Base-by-base conservation (phyloP, 1,139 yeast species). In the Saccharomyces hybrid region DNA sequence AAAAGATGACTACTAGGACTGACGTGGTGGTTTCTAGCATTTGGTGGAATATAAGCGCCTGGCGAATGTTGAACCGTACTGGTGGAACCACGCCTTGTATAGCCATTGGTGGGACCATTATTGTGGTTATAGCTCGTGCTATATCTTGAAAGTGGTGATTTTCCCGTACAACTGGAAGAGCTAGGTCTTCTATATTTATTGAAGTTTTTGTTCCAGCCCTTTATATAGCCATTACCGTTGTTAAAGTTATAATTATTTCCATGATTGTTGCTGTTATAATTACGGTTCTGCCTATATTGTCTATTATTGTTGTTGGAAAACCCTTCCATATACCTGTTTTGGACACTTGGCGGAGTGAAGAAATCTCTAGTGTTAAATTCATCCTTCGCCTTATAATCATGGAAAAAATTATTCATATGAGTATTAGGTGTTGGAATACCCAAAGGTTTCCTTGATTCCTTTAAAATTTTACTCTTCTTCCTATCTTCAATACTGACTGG, bases 271-370 rank as follows among this genome's bases (percentile, higher is more conserved):
- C 20, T 2, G 20, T 30, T 50, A 38, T 41, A 48, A 9, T 51
- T 47, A 7, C 30, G 47, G 20, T 41, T 25, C 25, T 25, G 59
- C 54, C 28, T 60, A 65, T 55, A 53, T 63, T 65, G 56, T 69
- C 56, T 54, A 63, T 59, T 73, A 68, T 58, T 57, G 53, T 70
- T 70, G 57, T 76, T 82, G 42, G 82, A 81, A 59, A 82, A 82
- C 61, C 84, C 85, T 62, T 82, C 88, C 85, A 85, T 79, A 65
- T 84, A 85, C 62, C 83, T 85, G 59, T 80, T 80, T 61, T 83
- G 80, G 5, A 83, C 86, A 27, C 90, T 82, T 56, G 85, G 86
- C 1, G 95, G 95, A 2, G 95, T 86, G 65, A 85, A 86, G 61
- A 78, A 84, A 65, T 86, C 91, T 61, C 83, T 85, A 56, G 91